phyloP scores from a whole-genome alignment of 2,329 filamentous ascomycete genomes.

The Cryphonectria carpinicola region DNA sequence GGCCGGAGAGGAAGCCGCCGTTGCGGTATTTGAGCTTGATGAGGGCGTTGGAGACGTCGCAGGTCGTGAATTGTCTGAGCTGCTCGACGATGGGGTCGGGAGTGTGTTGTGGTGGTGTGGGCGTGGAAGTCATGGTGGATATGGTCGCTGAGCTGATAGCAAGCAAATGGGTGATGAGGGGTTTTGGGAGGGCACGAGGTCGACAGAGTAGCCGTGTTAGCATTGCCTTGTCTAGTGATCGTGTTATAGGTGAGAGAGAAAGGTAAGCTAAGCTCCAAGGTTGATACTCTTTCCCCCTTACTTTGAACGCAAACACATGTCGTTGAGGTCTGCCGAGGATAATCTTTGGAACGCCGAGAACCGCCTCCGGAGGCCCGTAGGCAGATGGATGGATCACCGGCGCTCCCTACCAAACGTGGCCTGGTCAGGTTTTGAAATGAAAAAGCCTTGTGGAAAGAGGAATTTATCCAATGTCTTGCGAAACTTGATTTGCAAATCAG shows the following conservation, averaged over 20 bases:
- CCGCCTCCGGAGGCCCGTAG: neutral
- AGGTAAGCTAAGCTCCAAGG: too few relatives aligned
- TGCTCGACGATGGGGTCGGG: conserved; percentile 38
- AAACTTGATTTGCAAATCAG: neutral
- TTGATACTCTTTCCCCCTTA: too few relatives aligned
- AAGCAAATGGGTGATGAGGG: neutral
- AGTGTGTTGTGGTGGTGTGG: neutral
- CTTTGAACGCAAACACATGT: neutral
- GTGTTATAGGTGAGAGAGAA: neutral
- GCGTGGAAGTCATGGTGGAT: neutral
- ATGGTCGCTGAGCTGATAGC: neutral
- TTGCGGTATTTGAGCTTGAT: conserved; percentile 51
- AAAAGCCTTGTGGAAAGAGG: neutral
- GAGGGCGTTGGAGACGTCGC: conserved; percentile 56
- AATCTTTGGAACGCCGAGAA: neutral
- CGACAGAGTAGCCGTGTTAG: neutral
- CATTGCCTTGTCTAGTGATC: neutral
- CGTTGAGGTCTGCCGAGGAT: conserved; percentile 5
- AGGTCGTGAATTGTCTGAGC: conserved; percentile 45
- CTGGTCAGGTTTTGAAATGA: neutral
- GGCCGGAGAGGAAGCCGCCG: conserved; percentile 57
- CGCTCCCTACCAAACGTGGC: neutral
- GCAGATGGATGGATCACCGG: neutral
- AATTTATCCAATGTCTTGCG: neutral
- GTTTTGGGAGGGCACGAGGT: neutral